Evolutionary conservation across 179 eudicot genomes (phyloP).

Genomic region (Beta corolliflora): DNA sequence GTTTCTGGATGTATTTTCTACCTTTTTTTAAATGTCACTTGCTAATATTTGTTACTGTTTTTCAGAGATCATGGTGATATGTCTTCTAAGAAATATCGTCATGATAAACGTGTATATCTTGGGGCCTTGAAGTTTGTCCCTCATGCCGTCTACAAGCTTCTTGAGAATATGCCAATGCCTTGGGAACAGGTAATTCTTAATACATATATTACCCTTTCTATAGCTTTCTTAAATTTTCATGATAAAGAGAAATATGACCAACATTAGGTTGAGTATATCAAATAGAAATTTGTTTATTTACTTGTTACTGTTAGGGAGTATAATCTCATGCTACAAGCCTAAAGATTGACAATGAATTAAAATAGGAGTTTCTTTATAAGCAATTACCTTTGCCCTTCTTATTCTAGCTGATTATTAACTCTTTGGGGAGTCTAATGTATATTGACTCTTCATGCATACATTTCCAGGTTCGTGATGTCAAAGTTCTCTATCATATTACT

Average conservation of each 20-base stretch:
- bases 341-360: background rate
- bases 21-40: background rate
- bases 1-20: background rate
- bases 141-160: conserved; percentile 95
- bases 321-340: no score
- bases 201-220: background rate
- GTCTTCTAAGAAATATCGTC: conserved; percentile 93
- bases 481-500: conserved; percentile 90
- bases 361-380: background rate
- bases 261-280: background rate
- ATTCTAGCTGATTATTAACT: background rate
- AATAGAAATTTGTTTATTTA: no score
- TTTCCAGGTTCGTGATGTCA: conserved; percentile 89
- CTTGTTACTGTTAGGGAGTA: background rate
- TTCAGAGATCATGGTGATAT: conserved; percentile 98
- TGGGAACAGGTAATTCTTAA: conserved; percentile 80
- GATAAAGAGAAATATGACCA: background rate
- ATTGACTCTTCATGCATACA: conserved; percentile 15
- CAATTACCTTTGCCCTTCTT: background rate
- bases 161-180: conserved; percentile 99
- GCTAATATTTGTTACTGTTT: background rate
- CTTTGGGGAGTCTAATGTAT: background rate
- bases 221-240: background rate
- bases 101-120: conserved; percentile 93
- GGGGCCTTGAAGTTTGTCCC: conserved; percentile 98